These are phyloP conservation scores for Scheffersomyces spartinae DNA, from an alignment of 805 yeast genomes.

Conservation along the genomic window DNA sequence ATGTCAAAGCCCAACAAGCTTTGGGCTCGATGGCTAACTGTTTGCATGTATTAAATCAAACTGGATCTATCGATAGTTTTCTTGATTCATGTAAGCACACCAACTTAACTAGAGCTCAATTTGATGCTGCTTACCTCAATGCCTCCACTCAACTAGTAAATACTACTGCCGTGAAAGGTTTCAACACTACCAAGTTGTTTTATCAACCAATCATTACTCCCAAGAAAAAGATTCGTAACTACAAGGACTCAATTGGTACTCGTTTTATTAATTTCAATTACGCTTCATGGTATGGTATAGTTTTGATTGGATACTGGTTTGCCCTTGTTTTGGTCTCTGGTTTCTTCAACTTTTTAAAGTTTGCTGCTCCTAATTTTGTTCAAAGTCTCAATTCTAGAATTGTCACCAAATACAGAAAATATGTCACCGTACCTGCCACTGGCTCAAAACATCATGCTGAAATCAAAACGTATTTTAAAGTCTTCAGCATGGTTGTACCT, in stretches of 20 bases:
- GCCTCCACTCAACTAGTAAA: constrained; percentile 21
- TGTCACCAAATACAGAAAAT: constrained; percentile 14
- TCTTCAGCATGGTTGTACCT: constrained; percentile 19
- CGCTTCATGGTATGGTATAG: constrained; percentile 19
- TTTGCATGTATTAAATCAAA: constrained; percentile 12
- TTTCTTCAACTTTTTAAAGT: constrained; percentile 10
- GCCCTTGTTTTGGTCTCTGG: constrained; percentile 23
- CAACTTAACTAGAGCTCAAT: constrained; percentile 15
- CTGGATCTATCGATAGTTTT: constrained; percentile 9
- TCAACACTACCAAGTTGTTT: constrained; percentile 12
- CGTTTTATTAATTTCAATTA: constrained; percentile 12
- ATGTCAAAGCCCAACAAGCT: constrained; percentile 22
- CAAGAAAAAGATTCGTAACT: constrained; percentile 13
- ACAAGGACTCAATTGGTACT: constrained; percentile 13
- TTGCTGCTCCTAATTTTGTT: constrained; percentile 12
- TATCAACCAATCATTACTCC: constrained; percentile 16
- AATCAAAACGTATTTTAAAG: constrained; percentile 3
- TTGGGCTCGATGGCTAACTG: constrained; percentile 28
- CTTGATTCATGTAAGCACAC: constrained; percentile 6
- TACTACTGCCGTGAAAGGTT: constrained; percentile 13
- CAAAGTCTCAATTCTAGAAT: constrained; percentile 7
- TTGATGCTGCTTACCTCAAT: constrained; percentile 19
- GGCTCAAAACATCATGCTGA: constrained; percentile 12
- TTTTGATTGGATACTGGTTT: constrained; percentile 27
- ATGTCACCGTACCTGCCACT: constrained; percentile 23